Evolutionary conservation across 2,329 filamentous ascomycete genomes (phyloP), one percentile per base, ranked within the genome.

Genomic region (Venturiaceae sp.): DNA sequence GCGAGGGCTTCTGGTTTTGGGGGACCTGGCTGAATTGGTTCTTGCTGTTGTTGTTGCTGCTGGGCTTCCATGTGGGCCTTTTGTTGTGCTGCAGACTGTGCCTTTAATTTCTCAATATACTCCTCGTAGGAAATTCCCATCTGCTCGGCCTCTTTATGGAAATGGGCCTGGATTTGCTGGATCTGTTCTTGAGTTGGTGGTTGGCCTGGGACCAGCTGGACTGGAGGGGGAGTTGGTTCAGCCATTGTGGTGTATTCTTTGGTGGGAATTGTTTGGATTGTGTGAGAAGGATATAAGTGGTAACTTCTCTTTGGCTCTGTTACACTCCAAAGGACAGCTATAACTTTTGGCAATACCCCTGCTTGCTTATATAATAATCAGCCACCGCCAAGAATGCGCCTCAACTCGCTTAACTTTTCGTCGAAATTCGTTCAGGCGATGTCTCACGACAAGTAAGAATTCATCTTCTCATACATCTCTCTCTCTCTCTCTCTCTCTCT

Each of bases 1-100:
- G 92, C 91, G 50, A 97, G 75, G 21, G 91, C 92, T 67, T 91
- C 85, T 39, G 92, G 92, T 66, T 95, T 94, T 5, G 92, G 90
- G 26, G 92, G 90, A 1, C 88, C 88, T 3, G 87, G 87, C 19
- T 80, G 78, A 62, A 92, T 89, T 37, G 86, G 85, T 67, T 88
- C 84, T 23, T 79, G 75, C 53, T 71, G 69, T 47, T 66, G 62
- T 50, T 67, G 71, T 39, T 73, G 70, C 34, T 70, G 67, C 58
- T 70, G 69, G 19, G 69, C 69, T 58, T 75, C 73, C 62, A 72
- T 63, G 52, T 64, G 61, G 46, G 75, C 73, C 66, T 83, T 80
- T 57, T 82, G 72, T 63, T 83, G 79, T 46, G 74, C 75, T 67
- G 83, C 75, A 63, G 83, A 81, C 65, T 83, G 75, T 53, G 71